phyloP scores from a whole-genome alignment of 306 rosid species.

The Vigna angularis region DNA sequence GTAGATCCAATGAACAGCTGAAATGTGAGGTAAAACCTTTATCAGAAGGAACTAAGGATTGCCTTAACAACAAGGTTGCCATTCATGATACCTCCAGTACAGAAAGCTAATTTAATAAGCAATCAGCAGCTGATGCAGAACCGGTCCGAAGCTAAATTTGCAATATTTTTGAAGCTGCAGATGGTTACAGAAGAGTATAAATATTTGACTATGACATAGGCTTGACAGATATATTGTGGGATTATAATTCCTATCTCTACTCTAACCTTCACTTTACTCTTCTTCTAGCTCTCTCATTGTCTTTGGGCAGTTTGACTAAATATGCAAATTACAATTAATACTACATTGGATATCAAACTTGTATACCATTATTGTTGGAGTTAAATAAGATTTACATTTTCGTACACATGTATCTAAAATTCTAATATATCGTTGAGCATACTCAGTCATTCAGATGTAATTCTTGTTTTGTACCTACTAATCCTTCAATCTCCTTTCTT shows the following conservation, averaged over 20 bases:
- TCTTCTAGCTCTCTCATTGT: constrained; percentile 20
- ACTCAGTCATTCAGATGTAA: not conserved
- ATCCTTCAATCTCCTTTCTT: constrained; percentile 9
- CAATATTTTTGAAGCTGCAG: constrained; percentile 39
- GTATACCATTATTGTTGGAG: constrained; percentile 41
- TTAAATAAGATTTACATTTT: constrained; percentile 44
- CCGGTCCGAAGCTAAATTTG: constrained; percentile 56
- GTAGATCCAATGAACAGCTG: constrained; percentile 41
- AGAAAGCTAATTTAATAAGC: constrained; percentile 44
- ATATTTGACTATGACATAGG: constrained; percentile 48
- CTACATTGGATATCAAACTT: constrained; percentile 35
- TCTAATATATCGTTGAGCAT: constrained; percentile 21
- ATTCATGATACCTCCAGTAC: constrained; percentile 39
- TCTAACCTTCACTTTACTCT: constrained; percentile 40
- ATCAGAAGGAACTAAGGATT: constrained; percentile 44
- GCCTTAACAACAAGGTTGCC: constrained; percentile 38
- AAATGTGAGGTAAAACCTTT: constrained; percentile 42
- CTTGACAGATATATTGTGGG: constrained; percentile 41
- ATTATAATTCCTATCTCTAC: constrained; percentile 29
- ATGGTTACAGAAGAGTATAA: constrained; percentile 34
- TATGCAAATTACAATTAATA: constrained; percentile 31
- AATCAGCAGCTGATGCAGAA: constrained; percentile 54
- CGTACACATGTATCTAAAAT: constrained; percentile 27
- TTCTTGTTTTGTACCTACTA: constrained; percentile 17
- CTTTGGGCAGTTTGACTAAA: constrained; percentile 38